A percentile compares a stretch with the other conserved stretches of the same genome.
These are phyloP conservation scores for Leptodermis oblonga DNA, from an alignment of 257 asterid genomes.

Conservation along the genomic window DNA sequence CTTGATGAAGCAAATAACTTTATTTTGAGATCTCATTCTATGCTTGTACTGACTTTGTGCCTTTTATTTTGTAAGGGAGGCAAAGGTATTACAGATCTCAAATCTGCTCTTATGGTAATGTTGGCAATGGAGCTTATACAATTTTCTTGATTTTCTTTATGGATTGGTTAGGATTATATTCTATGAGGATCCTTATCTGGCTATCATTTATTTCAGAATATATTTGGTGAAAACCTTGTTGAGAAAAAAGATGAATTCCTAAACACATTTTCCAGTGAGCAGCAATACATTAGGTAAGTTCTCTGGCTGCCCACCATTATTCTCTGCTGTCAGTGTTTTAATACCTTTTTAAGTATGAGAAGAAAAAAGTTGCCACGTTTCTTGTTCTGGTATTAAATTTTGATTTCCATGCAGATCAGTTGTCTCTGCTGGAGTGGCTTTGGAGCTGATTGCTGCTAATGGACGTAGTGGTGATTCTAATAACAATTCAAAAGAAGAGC, in stretches of 20 bases:
- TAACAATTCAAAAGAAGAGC: conserved; percentile 26
- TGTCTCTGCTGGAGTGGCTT: conserved; percentile 47
- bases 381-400: conserved; percentile 9
- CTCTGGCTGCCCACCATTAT: background rate
- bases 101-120: conserved; percentile 72
- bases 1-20: background rate
- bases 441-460: conserved; percentile 40
- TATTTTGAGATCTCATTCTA: background rate
- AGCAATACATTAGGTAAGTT: conserved; percentile 62
- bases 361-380: background rate
- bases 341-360: background rate
- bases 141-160: conserved; percentile 12
- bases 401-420: conserved; percentile 46
- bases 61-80: conserved; percentile 59
- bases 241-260: conserved; percentile 78
- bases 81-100: conserved; percentile 84
- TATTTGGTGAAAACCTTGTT: conserved; percentile 82
- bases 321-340: background rate
- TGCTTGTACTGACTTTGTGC: conserved; percentile 21
- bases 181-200: no score
- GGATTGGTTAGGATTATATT: background rate
- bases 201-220: conserved; percentile 44
- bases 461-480: conserved; percentile 35
- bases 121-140: background rate
- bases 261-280: conserved; percentile 63